Evolutionary conservation across 805 yeast species (phyloP).

Genomic region (Saccharomycopsis lassenensis): DNA sequence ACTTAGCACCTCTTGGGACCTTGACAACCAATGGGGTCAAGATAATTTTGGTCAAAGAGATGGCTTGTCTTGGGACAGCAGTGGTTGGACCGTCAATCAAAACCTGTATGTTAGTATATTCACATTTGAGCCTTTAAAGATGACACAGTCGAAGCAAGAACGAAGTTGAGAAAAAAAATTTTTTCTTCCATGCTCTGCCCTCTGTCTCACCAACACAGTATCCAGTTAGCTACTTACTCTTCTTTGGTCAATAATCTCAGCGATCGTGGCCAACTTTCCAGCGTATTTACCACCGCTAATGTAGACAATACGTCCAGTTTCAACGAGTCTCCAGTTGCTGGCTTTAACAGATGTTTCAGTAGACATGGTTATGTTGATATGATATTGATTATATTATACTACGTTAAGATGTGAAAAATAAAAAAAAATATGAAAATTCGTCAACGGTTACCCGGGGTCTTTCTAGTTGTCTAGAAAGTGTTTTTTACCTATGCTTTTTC

Average conservation of each 20-base stretch:
- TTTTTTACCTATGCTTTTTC: not conserved
- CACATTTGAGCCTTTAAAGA: not conserved
- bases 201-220: too few relatives aligned
- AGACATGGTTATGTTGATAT: conserved; percentile 37
- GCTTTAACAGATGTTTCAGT: conserved; percentile 76
- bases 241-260: conserved; percentile 98
- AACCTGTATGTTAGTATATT: conserved; percentile 40
- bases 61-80: conserved; percentile 85
- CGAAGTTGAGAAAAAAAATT: not conserved
- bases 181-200: conserved; percentile 1
- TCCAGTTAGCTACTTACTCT: conserved; percentile 57
- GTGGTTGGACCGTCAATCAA: conserved; percentile 93
- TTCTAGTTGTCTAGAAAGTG: not conserved
- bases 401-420: conserved; percentile 2
- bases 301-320: conserved; percentile 98
- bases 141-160: not conserved
- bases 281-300: conserved; percentile 63
- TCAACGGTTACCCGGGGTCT: conserved; percentile 17
- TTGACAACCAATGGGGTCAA: conserved; percentile 81
- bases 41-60: conserved; percentile 75
- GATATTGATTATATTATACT: conserved; percentile 1
- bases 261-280: conserved; percentile 90
- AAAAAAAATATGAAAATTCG: conserved; percentile 20
- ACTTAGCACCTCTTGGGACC: conserved; percentile 92
- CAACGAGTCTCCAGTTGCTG: conserved; percentile 98